A percentile compares a stretch with the other conserved stretches of the same genome.
phyloP scores from a whole-genome alignment of 2,329 filamentous ascomycete species.

The Pyricularia pennisetigena region DNA sequence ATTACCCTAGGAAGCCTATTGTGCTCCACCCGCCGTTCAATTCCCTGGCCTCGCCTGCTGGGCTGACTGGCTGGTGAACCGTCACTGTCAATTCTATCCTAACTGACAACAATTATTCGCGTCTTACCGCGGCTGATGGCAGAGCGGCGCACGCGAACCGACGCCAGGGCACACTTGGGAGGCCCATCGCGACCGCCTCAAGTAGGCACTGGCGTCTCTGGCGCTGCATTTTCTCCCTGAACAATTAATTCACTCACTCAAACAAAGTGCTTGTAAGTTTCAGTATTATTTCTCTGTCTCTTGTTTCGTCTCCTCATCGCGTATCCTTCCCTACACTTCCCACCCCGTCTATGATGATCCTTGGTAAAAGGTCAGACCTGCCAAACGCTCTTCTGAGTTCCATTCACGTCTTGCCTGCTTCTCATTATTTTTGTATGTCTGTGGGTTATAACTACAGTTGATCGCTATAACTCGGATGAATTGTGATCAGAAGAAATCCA shows the following conservation, averaged over 20 bases:
- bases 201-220: conserved; percentile 1
- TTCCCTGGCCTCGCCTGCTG: background rate
- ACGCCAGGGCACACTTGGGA: background rate
- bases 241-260: background rate
- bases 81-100: background rate
- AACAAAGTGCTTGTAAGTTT: background rate
- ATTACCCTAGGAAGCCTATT: background rate
- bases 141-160: background rate
- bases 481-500: conserved; percentile 14
- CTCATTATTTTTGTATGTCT: conserved; percentile 14
- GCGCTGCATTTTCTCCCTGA: background rate
- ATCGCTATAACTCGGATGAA: background rate
- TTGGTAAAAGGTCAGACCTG: conserved; percentile 39
- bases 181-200: background rate
- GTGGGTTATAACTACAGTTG: background rate
- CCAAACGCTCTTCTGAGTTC: conserved; percentile 25
- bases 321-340: too few relatives aligned
- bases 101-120: background rate
- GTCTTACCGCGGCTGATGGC: background rate
- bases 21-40: background rate
- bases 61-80: background rate
- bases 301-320: background rate
- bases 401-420: conserved; percentile 11
- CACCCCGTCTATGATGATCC: conserved; percentile 30
- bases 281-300: background rate